Evolutionary conservation across 2,329 filamentous ascomycete genomes (phyloP), one percentile per base, ranked within the genome.

Genomic region (Nakataea oryzae): DNA sequence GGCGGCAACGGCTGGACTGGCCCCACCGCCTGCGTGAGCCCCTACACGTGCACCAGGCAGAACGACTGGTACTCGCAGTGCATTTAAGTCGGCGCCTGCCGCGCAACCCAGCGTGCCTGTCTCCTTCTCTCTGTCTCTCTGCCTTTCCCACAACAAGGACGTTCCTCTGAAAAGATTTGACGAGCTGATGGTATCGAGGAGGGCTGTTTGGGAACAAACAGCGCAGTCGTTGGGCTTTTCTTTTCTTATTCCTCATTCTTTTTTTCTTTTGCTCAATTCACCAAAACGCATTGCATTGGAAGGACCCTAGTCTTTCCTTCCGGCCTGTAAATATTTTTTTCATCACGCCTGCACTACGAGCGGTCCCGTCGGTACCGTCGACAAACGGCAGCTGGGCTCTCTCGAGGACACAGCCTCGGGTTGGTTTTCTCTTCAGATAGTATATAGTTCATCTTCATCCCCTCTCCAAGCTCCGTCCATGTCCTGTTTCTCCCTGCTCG

Each of bases 21-120:
- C 56, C 26, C 27, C 28, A 58, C 26, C 27, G 13, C 5, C 26
- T 58, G 56, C 56, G 56, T 58, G 26, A 58, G 56, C 56, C 56
- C 56, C 17, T 58, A 58, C 56, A 58, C 28, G 9, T 58, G 56
- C 56, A 58, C 56, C 28, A 29, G 32, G 21, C 1, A 14, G 11
- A 58, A 58, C 28, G 29, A 58, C 56, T 58, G 29, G 26, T 58
- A 58, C 56, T 58, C 29, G 21, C 56, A 58, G 56, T 58, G 56
- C 56, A 14, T 58, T 27, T 58, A 32, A 58, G 17, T 21, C 9
- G 41, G 11, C 41, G 17, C 7, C n/a, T 12, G 3, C 5, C n/a
- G 54, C n/a, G 41, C n/a, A n/a, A n/a, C n/a, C n/a, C n/a, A n/a
- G n/a, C n/a, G n/a, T n/a, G n/a, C n/a, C n/a, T n/a, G n/a, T n/a